Base-by-base conservation (phyloP, 257 asterid species). In the Solanum chilense region DNA sequence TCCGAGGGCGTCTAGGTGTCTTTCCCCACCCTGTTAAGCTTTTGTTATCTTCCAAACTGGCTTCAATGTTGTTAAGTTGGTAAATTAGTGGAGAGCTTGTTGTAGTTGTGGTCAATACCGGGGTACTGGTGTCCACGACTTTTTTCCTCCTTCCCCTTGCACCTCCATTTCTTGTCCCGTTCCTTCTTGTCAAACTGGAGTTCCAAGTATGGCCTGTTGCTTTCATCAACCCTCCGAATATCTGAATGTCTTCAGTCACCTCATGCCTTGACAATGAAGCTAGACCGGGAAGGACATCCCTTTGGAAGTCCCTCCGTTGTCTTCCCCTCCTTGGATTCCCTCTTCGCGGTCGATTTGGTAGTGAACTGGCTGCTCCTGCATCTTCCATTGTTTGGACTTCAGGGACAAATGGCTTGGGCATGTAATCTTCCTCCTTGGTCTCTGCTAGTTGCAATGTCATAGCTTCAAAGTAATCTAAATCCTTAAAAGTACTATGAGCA, bases 1-100 rank as follows among this genome's bases (percentile, higher is more conserved):
- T 86, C 18, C 99, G 91, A 27, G 99, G 99, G 84, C 99, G 97
- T 66, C 99, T 93, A 23, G 99, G 92, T 41, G 98, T 97, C 95
- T 97, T 97, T 69, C 99, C 99, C 99, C 99, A 97, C 37, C 98
- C 98, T 3, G 98, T 94, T 86, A 96, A 90, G 91, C 97, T 96
- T 89, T 93, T 90, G 29, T 93, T 90, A 33, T 96, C 98, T 91
- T 95, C 98, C 94, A 95, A 87, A 47, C 92, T 92, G 45, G 89
- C 92, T 88, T 92, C 98, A 58, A 92, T 90, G 85, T 86, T 91
- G 86, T 56, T 91, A 56, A 90, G 84, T 68, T 94, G 94, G 90
- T 91, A 94, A 73, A 90, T 85, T 84, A 92, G 66, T 29, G 94
- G 92, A 33, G 89, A 47, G 89, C 85, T 88, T 45, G 89, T 89